Evolutionary conservation across 2,329 filamentous ascomycete species (phyloP), one percentile per base, ranked within the genome.

Genomic region (Beauveria brongniartii): DNA sequence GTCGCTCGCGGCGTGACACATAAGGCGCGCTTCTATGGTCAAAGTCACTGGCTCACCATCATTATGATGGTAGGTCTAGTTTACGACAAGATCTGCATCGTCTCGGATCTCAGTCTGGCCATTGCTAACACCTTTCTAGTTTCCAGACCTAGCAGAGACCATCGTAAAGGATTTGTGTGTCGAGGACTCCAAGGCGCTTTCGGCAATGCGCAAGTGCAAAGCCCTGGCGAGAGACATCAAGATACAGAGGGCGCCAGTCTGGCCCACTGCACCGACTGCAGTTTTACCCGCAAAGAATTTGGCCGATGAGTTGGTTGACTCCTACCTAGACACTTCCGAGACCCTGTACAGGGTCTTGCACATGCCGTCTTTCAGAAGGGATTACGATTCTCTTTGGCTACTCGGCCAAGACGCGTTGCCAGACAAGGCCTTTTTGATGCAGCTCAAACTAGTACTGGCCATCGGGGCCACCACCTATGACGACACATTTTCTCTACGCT

Each of bases 371-470:
- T 83, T 84, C 51, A 70, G 61, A 30, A 71, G 66, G 5, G 75
- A 78, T 4, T 84, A 82, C 20, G 79, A 83, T 26, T 72, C 75
- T 0, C 64, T 83, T 0, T 87, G 83, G 82, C 0, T 85, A 77
- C 66, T 77, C 34, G 46, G 50, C 0, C 64, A 69, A 1, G 64
- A 66, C 0, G 40, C 62, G 0, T 62, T 69, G 1, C 67, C 73
- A 0, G 74, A 78, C 46, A 71, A 68, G 2, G 70, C 69, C 0
- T 86, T 86, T 54, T 61, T 85, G 1, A 75, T 84, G 20, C 82
- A 82, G 51, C 64, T 86, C 5, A 84, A 86, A 64, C 70, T 87
- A 0, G 76, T 86, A 0, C 69, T 87, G 4, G 82, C 84, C 0
- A 78, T 87, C n/a, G 84, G 83, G 0, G 77, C 82, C 1, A 72